phyloP scores from a whole-genome alignment of 1,284 basidiomycete genomes.

The Vanrija sp. region DNA sequence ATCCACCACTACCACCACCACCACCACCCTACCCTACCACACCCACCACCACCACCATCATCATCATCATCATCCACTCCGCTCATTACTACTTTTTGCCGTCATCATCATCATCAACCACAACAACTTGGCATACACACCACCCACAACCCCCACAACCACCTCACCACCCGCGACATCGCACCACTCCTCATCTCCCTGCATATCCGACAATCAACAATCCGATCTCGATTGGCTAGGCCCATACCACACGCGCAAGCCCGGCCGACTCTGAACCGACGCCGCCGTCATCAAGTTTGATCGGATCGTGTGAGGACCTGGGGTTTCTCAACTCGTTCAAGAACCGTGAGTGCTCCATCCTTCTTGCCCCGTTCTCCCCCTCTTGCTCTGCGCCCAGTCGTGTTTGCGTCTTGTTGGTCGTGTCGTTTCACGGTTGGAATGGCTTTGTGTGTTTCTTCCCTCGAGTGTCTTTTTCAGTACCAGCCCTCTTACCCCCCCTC shows the following conservation, averaged over 20 bases:
- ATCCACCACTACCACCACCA: too few relatives aligned
- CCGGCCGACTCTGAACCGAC: neutral
- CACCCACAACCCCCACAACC: neutral
- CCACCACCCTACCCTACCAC: too few relatives aligned
- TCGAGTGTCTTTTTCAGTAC: too few relatives aligned
- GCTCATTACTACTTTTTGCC: neutral
- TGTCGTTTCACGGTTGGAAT: too few relatives aligned
- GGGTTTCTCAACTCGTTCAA: neutral
- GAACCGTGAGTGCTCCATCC: too few relatives aligned
- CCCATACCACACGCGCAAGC: neutral
- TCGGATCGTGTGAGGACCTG: conserved; percentile 3
- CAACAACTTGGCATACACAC: neutral
- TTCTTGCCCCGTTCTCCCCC: too few relatives aligned
- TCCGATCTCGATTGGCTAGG: neutral
- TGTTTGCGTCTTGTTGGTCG: too few relatives aligned
- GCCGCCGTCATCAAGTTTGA: neutral
- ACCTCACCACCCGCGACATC: neutral
- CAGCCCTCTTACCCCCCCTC: too few relatives aligned
- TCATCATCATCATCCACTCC: neutral
- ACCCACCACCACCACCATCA: too few relatives aligned
- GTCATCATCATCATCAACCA: neutral
- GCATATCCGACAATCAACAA: neutral
- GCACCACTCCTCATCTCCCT: neutral
- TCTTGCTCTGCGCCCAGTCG: too few relatives aligned
- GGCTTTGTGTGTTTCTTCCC: too few relatives aligned